Evolutionary conservation across 805 yeast species (phyloP).

Genomic region (Spathaspora boniae): DNA sequence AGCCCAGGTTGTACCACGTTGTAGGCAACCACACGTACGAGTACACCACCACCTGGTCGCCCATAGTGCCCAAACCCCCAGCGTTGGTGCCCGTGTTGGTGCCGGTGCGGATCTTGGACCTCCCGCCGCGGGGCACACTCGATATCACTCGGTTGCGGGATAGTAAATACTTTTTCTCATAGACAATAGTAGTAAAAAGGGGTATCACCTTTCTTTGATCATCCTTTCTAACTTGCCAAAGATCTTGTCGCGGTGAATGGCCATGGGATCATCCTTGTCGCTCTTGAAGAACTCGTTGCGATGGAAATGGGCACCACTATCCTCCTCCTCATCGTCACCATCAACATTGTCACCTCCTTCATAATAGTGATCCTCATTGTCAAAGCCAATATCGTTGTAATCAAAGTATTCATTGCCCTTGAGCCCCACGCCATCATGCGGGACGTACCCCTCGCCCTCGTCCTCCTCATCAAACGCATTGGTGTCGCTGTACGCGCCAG

Average conservation of each 20-base stretch:
- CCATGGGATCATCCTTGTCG: constrained; percentile 59
- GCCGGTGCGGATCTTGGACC: constrained; percentile 25
- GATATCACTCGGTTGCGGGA: constrained; percentile 28
- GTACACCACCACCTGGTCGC: background rate
- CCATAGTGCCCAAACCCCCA: background rate
- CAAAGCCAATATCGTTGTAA: constrained; percentile 22
- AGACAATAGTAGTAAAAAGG: too few relatives aligned
- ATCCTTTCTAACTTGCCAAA: constrained; percentile 54
- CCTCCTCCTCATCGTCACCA: constrained; percentile 61
- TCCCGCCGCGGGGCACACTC: constrained; percentile 30
- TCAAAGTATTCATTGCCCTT: constrained; percentile 27
- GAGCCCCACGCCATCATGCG: constrained; percentile 11
- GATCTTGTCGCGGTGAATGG: constrained; percentile 60
- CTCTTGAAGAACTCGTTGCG: constrained; percentile 54
- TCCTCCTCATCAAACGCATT: constrained; percentile 12
- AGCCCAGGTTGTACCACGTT: constrained; percentile 22
- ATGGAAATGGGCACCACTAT: constrained; percentile 14
- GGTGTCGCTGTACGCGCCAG: constrained; percentile 23
- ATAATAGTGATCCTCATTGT: constrained; percentile 9
- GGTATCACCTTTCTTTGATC: constrained; percentile 39
- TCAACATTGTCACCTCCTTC: constrained; percentile 4
- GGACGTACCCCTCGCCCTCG: constrained; percentile 14
- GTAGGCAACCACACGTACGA: background rate
- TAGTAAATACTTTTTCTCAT: constrained; percentile 36
- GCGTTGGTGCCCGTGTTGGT: constrained; percentile 23